Evolutionary conservation across 768 basidiomycete genomes (phyloP).

Genomic region (Tephrocybe sp.): DNA sequence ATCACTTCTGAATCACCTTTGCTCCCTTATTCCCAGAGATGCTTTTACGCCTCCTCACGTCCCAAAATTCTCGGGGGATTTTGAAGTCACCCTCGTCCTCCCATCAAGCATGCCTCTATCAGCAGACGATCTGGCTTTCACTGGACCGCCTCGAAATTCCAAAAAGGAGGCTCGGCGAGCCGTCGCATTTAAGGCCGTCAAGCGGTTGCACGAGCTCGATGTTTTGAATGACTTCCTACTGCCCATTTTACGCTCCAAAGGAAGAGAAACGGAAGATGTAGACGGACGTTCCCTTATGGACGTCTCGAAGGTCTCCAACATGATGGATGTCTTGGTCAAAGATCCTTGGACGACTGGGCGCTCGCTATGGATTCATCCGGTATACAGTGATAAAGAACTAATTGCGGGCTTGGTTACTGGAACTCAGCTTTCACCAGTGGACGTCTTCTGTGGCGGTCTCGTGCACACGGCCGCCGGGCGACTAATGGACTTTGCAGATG

Average conservation of each 20-base stretch:
- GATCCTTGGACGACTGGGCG: constrained; percentile 65
- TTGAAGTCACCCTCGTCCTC: constrained; percentile 53
- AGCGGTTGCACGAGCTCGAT: constrained; percentile 61
- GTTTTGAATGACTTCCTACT: constrained; percentile 83
- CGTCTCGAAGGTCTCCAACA: constrained; percentile 44
- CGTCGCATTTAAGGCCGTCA: constrained; percentile 77
- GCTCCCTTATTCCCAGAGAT: constrained; percentile 73
- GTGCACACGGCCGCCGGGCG: constrained; percentile 33
- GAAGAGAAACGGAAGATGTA: constrained; percentile 48
- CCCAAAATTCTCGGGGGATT: constrained; percentile 65
- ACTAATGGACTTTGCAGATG: constrained; percentile 35
- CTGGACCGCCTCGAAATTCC: constrained; percentile 57
- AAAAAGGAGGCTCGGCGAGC: constrained; percentile 84
- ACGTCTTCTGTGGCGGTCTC: constrained; percentile 35
- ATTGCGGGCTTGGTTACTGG: constrained; percentile 69
- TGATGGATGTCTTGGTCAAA: constrained; percentile 57
- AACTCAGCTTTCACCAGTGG: constrained; percentile 46
- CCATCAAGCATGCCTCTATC: constrained; percentile 67
- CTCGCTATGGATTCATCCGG: constrained; percentile 61
- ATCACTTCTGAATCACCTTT: constrained; percentile 69
- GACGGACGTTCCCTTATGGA: constrained; percentile 46
- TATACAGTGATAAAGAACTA: constrained; percentile 47
- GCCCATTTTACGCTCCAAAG: constrained; percentile 56
- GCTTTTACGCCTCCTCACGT: constrained; percentile 56
- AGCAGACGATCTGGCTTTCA: constrained; percentile 48